Evolutionary conservation across 179 eudicot species (phyloP), one percentile per base, ranked within the genome.

Genomic region (Spergularia azorica): DNA sequence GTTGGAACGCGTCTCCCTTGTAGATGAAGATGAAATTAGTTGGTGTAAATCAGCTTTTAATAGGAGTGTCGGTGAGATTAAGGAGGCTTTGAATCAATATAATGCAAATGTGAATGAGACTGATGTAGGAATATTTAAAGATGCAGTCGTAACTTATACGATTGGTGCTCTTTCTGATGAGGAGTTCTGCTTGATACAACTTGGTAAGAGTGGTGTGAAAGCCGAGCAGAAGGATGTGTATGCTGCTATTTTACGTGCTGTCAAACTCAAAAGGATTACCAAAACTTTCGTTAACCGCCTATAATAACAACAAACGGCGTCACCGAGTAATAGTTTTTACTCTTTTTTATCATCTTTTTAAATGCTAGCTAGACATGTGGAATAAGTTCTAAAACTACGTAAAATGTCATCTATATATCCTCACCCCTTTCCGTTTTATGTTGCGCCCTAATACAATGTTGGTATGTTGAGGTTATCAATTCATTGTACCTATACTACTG

Each of bases 221-320:
- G 65, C 36, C 20, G 38, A 61, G 17, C 38, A 18, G 65, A 61
- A 61, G 65, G 26, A 18, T 1, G 39, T 61, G 10, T 61, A 61
- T 61, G 65, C 38, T n/a, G 65, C 65, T 61, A 61, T 61, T 61
- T 18, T 61, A 61, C 65, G 65, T 20, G 65, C 65, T 5, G 65
- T 61, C 12, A 61, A 61, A 9, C 18, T 61, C 38, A 61, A 61
- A 20, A 61, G 20, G 26, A 61, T 61, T 21, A 61, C 65, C 12
- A 5, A 12, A 9, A 18, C 38, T 1, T 20, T 61, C 20, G 20
- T 61, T 21, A 61, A 61, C 20, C 65, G 38, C 20, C 65, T 61
- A 26, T 18, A 61, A 21, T 61, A 18, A 61, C 11, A 16, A 6
- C 6, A 57, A 16, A 36, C 3, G 39, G 39, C 39, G 39, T 32